Evolutionary conservation across 257 asterid species (phyloP).

Genomic region (Coffea canephora): DNA sequence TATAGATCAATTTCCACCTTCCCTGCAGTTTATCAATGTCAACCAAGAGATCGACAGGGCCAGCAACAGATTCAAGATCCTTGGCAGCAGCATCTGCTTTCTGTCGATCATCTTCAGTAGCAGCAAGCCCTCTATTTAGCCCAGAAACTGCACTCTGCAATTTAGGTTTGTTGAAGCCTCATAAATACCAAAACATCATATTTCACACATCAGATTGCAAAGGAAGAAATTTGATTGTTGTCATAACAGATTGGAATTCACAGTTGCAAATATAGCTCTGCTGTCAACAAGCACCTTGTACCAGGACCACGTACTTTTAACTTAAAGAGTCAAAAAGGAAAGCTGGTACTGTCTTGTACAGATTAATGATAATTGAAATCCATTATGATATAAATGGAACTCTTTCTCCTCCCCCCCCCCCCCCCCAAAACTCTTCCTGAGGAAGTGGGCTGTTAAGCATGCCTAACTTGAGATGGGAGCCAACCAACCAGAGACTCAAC

Average conservation of each 20-base stretch:
- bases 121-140: constrained; percentile 93
- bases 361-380: not conserved
- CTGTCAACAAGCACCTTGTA: not conserved
- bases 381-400: not conserved
- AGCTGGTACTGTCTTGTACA: not conserved
- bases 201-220: not conserved
- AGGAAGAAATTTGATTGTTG: not conserved
- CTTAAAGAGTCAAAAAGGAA: not conserved
- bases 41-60: constrained; percentile 53
- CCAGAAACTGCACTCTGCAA: constrained; percentile 86
- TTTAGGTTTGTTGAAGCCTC: constrained; percentile 7
- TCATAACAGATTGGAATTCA: not conserved
- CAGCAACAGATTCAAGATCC: constrained; percentile 73
- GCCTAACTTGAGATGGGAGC: too few relatives aligned
- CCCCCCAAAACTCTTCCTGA: too few relatives aligned
- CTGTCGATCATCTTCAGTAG: constrained; percentile 66
- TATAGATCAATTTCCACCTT: constrained; percentile 81
- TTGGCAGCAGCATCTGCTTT: constrained; percentile 77
- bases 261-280: not conserved
- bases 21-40: constrained; percentile 84
- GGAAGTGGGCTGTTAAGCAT: not conserved
- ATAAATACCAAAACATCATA: not conserved
- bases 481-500: too few relatives aligned
- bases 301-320: not conserved
- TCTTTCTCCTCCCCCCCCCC: not conserved